A percentile compares a stretch with the other conserved stretches of the same genome.
Conservation (phyloP, 345 rosid genomes). For the Aurinia saxatilis region DNA sequence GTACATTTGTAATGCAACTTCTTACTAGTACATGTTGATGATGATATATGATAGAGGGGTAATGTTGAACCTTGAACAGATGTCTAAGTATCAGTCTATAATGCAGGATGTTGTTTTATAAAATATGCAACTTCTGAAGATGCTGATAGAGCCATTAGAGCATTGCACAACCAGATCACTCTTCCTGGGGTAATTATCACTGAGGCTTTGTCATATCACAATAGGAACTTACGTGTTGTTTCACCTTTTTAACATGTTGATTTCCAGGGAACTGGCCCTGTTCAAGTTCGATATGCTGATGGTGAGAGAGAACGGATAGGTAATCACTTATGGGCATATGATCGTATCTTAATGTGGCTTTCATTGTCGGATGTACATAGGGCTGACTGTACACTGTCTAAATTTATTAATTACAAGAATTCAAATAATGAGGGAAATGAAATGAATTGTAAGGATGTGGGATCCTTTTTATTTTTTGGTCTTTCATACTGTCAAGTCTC, state of each 20-base stretch:
- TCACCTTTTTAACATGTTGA: constrained; percentile 16
- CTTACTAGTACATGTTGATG: constrained; percentile 10
- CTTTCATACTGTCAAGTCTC: constrained; percentile 5
- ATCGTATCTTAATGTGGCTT: not conserved
- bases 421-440: too few relatives aligned
- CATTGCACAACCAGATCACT: constrained; percentile 84
- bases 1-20: constrained; percentile 10
- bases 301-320: constrained; percentile 99
- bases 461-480: too few relatives aligned
- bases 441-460: too few relatives aligned
- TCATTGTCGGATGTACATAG: too few relatives aligned
- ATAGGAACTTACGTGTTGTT: not conserved
- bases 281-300: constrained; percentile 98
- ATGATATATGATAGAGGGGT: constrained; percentile 11
- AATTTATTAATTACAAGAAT: too few relatives aligned
- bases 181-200: constrained; percentile 77
- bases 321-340: constrained; percentile 26
- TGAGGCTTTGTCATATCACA: constrained; percentile 8
- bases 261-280: constrained; percentile 85
- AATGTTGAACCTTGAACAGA: constrained; percentile 27
- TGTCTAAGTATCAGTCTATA: constrained; percentile 34
- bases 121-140: constrained; percentile 87
- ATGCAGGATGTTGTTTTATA: constrained; percentile 98
- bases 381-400: too few relatives aligned
- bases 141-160: constrained; percentile 96